Evolutionary conservation across 2,329 filamentous ascomycete genomes (phyloP).

Genomic region (Lasiodiplodia sp.): DNA sequence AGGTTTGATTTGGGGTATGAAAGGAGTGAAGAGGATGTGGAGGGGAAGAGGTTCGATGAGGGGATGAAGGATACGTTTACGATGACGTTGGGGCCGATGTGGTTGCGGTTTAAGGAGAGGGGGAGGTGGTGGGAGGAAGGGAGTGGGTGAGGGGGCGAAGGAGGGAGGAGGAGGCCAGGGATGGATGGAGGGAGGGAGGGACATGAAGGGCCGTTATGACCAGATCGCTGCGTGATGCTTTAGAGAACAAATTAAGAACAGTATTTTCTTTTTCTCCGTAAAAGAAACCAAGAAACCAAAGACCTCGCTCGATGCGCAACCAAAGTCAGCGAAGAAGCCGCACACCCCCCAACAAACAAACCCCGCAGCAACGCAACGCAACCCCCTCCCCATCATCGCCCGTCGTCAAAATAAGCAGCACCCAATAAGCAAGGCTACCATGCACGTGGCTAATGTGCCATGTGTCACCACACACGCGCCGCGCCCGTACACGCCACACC

Average conservation of each 20-base stretch:
- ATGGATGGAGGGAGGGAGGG: too few relatives aligned
- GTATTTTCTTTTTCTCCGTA: too few relatives aligned
- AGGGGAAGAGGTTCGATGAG: slow-evolving; percentile 40
- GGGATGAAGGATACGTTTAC: slow-evolving; percentile 46
- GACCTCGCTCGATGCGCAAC: too few relatives aligned
- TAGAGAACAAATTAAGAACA: too few relatives aligned
- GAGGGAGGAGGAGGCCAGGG: neutral
- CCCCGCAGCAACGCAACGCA: too few relatives aligned
- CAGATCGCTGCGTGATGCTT: too few relatives aligned
- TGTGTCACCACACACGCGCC: neutral
- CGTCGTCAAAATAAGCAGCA: neutral
- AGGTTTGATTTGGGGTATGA: slow-evolving; percentile 64
- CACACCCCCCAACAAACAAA: neutral
- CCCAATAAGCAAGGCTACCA: neutral
- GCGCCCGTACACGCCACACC: neutral
- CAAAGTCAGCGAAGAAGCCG: too few relatives aligned
- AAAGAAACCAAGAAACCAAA: too few relatives aligned
- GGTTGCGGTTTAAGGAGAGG: slow-evolving; percentile 21
- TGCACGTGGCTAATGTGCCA: neutral
- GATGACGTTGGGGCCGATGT: slow-evolving; percentile 21
- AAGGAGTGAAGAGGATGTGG: slow-evolving; percentile 33
- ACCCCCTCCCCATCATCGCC: neutral
- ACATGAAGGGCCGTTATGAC: too few relatives aligned
- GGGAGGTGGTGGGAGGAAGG: neutral
- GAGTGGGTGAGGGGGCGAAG: neutral